Conservation (phyloP, 768 basidiomycete genomes). For the Tricholoma saponaceum region DNA sequence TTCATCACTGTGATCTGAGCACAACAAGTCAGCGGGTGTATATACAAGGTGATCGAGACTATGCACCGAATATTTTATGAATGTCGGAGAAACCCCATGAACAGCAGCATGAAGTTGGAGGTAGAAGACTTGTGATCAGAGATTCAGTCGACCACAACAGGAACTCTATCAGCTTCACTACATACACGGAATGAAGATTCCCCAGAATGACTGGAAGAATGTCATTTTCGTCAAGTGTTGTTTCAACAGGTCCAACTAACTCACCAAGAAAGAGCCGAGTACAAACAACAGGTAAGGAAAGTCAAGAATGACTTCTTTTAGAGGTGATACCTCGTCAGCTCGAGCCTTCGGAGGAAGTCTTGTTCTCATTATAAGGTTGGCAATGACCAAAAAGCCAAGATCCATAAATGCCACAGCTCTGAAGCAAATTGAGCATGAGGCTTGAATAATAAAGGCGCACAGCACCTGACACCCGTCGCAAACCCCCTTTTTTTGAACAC, state of each 20-base stretch:
- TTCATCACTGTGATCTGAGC: conserved; percentile 46
- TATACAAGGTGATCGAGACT: conserved; percentile 12
- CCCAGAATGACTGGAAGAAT: conserved; percentile 38
- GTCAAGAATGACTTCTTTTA: conserved; percentile 33
- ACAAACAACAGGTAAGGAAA: conserved; percentile 37
- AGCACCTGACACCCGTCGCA: conserved; percentile 39
- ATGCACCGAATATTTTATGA: conserved; percentile 43
- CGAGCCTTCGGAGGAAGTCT: conserved; percentile 27
- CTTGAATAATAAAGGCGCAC: conserved; percentile 17
- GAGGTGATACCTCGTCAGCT: conserved; percentile 17
- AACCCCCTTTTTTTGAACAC: conserved; percentile 37
- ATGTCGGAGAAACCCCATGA: conserved; percentile 31
- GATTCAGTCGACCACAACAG: neutral
- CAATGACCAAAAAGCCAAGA: conserved; percentile 37
- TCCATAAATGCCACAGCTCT: conserved; percentile 45
- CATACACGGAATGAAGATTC: conserved; percentile 48
- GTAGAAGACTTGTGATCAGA: conserved; percentile 38
- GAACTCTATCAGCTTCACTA: neutral
- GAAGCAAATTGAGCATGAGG: conserved; percentile 15
- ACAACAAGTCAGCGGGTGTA: neutral
- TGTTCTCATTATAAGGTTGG: conserved; percentile 41
- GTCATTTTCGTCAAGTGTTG: neutral
- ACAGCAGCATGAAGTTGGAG: conserved; percentile 43
- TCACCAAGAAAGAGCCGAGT: conserved; percentile 36
- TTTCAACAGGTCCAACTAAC: conserved; percentile 5